phyloP scores from a whole-genome alignment of 352 stramenopile species.

The Labyrinthula sp. region DNA sequence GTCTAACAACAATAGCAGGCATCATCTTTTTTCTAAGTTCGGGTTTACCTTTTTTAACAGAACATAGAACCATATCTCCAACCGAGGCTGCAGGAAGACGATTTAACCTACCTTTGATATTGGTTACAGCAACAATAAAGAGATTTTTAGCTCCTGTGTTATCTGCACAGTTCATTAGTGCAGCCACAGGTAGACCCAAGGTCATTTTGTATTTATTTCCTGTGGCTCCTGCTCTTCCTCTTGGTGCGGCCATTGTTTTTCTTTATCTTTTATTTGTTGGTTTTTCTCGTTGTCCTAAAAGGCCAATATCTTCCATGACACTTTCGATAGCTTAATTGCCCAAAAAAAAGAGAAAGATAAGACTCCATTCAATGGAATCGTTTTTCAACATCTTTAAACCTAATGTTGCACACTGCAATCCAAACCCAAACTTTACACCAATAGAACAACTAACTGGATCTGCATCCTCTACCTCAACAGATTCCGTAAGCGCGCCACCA shows the following conservation, averaged over 20 bases:
- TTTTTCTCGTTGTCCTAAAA: too few species aligned
- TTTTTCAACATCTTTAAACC: too few species aligned
- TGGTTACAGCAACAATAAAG: constrained; percentile 98
- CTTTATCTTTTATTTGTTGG: constrained; percentile 32
- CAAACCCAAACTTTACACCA: too few species aligned
- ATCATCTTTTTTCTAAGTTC: constrained; percentile 99
- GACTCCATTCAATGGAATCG: too few species aligned
- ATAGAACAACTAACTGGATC: too few species aligned
- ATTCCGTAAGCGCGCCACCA: too few species aligned
- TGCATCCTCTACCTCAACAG: too few species aligned
- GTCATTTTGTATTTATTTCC: constrained; percentile 98
- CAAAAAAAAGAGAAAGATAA: too few species aligned
- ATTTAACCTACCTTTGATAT: constrained; percentile 96
- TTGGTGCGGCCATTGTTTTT: constrained; percentile 34
- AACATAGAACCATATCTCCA: constrained; percentile 99
- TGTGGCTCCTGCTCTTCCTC: constrained; percentile 75
- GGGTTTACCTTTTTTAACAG: constrained; percentile 99
- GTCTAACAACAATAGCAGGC: constrained; percentile 91
- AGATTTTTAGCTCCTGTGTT: constrained; percentile 99
- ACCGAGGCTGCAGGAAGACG: constrained; percentile 84
- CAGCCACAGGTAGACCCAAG: constrained; percentile 88
- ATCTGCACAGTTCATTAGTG: constrained; percentile 99
- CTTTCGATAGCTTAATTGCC: too few species aligned
- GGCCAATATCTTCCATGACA: too few species aligned
- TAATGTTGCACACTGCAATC: too few species aligned